Percentiles rank a stretch among this genome's conserved stretches.
phyloP scores from a whole-genome alignment of 805 yeast species.

The Candida ipomoeae region DNA sequence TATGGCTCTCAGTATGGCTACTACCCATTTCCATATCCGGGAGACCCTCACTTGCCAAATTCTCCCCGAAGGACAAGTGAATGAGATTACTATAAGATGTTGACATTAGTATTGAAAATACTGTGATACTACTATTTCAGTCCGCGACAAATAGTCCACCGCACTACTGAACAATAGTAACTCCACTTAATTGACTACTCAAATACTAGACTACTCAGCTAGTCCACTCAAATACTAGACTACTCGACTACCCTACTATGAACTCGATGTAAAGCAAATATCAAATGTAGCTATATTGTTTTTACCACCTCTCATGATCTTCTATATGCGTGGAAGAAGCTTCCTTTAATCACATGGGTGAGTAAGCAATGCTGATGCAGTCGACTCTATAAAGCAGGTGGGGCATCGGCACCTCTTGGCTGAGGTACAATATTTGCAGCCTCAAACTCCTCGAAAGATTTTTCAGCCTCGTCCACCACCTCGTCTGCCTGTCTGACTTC shows the following conservation, averaged over 20 bases:
- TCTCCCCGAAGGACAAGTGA: not conserved
- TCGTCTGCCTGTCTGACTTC: slow-evolving; percentile 52
- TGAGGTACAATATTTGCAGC: slow-evolving; percentile 24
- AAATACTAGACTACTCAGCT: too few relatives aligned
- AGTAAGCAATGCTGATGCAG: not conserved
- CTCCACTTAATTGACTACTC: too few relatives aligned
- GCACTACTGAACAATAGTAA: too few relatives aligned
- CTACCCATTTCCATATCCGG: not conserved
- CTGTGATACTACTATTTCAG: too few relatives aligned
- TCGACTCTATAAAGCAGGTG: slow-evolving; percentile 13
- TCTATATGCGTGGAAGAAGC: not conserved
- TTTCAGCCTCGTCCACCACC: slow-evolving; percentile 17
- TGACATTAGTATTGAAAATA: too few relatives aligned
- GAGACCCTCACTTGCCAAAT: not conserved
- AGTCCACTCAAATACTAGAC: too few relatives aligned
- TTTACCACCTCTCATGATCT: not conserved
- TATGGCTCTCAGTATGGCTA: not conserved
- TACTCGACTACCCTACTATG: too few relatives aligned
- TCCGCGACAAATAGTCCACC: too few relatives aligned
- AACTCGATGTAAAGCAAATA: too few relatives aligned
- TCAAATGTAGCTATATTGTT: too few relatives aligned
- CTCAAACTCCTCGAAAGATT: slow-evolving; percentile 19
- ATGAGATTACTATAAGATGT: not conserved
- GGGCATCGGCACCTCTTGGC: slow-evolving; percentile 21
- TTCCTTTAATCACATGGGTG: not conserved